A percentile compares a stretch with the other conserved stretches of the same genome.
phyloP scores from a whole-genome alignment of 495 filamentous ascomycete species.

The Xylaria telfairii region DNA sequence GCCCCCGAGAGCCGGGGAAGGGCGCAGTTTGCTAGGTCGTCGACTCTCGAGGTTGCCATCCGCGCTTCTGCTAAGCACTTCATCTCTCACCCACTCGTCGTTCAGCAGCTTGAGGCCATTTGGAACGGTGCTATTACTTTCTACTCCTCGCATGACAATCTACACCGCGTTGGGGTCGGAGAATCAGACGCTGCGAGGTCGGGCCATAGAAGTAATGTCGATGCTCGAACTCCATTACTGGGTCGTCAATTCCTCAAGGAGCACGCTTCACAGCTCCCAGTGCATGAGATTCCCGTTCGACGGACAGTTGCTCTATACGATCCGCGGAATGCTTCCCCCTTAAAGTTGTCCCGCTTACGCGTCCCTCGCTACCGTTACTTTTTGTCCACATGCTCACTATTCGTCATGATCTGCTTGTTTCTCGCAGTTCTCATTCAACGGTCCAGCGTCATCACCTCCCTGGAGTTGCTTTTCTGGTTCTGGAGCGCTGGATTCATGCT shows the following conservation, averaged over 20 bases:
- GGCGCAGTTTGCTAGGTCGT: slow-evolving; percentile 72
- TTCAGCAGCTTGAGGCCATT: slow-evolving; percentile 92
- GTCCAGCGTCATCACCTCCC: slow-evolving; percentile 74
- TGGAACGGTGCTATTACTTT: slow-evolving; percentile 96
- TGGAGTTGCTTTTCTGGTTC: slow-evolving; percentile 92
- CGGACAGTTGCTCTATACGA: slow-evolving; percentile 88
- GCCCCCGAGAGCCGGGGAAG: slow-evolving; percentile 39
- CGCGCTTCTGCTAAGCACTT: slow-evolving; percentile 88
- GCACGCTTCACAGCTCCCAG: slow-evolving; percentile 39
- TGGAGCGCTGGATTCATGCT: slow-evolving; percentile 98
- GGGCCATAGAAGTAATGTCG: slow-evolving; percentile 31
- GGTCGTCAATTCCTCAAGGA: slow-evolving; percentile 49
- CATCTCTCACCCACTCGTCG: slow-evolving; percentile 84
- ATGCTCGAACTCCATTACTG: slow-evolving; percentile 50
- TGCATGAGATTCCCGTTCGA: slow-evolving; percentile 54
- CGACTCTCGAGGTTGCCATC: slow-evolving; percentile 90
- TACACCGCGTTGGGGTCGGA: slow-evolving; percentile 63
- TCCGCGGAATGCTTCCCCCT: slow-evolving; percentile 82
- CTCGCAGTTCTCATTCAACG: slow-evolving; percentile 73
- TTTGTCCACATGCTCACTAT: slow-evolving; percentile 83
- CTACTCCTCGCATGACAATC: slow-evolving; percentile 80
- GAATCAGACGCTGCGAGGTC: slow-evolving; percentile 25
- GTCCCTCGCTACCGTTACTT: slow-evolving; percentile 91
- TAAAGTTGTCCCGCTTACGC: slow-evolving; percentile 87
- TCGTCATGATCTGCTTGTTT: slow-evolving; percentile 81